Evolutionary conservation across 1,284 basidiomycete genomes (phyloP), one percentile per base, ranked within the genome.

Genomic region (Termitomyces sp.): DNA sequence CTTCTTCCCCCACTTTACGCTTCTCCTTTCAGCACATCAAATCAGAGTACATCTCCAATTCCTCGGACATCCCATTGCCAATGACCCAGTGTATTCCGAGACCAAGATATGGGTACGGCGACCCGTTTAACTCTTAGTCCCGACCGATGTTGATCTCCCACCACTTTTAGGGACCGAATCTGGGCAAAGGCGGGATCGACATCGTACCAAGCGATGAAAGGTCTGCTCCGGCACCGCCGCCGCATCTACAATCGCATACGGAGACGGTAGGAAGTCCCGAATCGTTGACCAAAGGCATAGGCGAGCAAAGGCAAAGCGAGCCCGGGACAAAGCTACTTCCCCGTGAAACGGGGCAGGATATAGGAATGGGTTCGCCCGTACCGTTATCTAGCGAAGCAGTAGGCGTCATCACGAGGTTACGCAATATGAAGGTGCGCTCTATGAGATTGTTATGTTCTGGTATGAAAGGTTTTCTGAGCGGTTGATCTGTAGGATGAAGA

Each of bases 41-140:
- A 89, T 97, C 55, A 84, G 96, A 44, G 96, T 99, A 1, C 97
- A 99, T 67, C 80, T 98, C 1, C 97, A 99, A 72, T 98, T 82
- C 67, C 83, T 99, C 47, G 97, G 97, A 1, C 77, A 92, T 66
- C 90, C 97, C 0, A 95, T 99, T 60, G 90, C 92, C 24, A 96
- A 97, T 65, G 94, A 96, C 65, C 88, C 92, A 1, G 79, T 95
- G 0, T 96, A 96, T 68, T 86, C 87, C 12, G 86, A 88, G 56
- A 68, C 76, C 19, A 79, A 78, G 28, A 92, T 96, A 36, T 98
- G 94, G 94, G 88, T 85, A 61, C 46, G 78, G 70, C 8, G 17
- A 49, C 42, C 17, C 17, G 28, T 42, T 39, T 12, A 33, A 43
- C 24, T 36, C 10, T 39, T 26, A 54, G 33, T 44, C 5, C 36